phyloP scores from a whole-genome alignment of 177 flowering plant species.

The Vitis hybrid region DNA sequence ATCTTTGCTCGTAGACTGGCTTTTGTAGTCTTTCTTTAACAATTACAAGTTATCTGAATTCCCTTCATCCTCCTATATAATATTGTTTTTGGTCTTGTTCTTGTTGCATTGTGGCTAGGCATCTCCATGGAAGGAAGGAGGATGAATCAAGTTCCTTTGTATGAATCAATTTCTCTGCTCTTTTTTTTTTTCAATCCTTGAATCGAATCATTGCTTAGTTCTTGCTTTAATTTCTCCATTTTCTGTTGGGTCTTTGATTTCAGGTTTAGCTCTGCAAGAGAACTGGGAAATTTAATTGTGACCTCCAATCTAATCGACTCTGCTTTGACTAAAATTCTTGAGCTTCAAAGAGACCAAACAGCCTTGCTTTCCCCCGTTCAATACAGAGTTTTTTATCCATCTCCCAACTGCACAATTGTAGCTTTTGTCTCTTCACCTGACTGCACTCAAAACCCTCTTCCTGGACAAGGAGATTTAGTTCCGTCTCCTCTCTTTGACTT shows the following conservation, averaged over 20 bases:
- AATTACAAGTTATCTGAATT: no score
- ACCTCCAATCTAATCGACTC: slow-evolving; percentile 17
- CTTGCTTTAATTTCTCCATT: neutral
- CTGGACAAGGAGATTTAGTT: slow-evolving; percentile 2
- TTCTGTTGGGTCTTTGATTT: neutral
- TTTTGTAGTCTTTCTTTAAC: no score
- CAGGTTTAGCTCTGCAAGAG: slow-evolving; percentile 32
- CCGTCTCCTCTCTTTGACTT: slow-evolving; percentile 24
- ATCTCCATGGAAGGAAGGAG: no score
- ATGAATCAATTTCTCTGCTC: no score
- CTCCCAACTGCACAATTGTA: slow-evolving; percentile 6
- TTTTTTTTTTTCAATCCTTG: neutral
- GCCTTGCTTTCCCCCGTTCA: slow-evolving; percentile 3
- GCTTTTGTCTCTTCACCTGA: slow-evolving; percentile 28
- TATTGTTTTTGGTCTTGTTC: no score
- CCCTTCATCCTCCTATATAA: no score
- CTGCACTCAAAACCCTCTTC: neutral
- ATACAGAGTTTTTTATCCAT: neutral
- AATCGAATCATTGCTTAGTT: neutral
- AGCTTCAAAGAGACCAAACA: neutral
- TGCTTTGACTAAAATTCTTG: slow-evolving; percentile 20
- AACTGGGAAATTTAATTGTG: slow-evolving; percentile 25
- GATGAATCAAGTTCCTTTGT: no score
- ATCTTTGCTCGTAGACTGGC: no score
- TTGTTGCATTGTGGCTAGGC: no score